phyloP scores from a whole-genome alignment of 2,329 filamentous ascomycete species.

The Aaosphaeria pasadenensis region DNA sequence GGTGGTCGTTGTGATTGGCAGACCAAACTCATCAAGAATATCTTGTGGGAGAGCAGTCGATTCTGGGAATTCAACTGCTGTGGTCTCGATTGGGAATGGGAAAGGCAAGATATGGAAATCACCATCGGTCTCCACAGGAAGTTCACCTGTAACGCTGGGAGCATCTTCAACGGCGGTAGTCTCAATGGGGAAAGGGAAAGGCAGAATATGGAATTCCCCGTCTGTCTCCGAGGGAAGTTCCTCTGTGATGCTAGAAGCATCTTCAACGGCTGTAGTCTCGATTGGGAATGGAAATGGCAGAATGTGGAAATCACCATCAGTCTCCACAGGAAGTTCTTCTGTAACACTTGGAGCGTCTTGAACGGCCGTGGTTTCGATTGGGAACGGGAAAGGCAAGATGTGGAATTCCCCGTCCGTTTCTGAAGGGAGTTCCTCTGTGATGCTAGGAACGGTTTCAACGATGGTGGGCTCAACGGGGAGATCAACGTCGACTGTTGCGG shows the following conservation, averaged over 20 bases:
- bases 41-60: too few relatives aligned
- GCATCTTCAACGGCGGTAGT: neutral
- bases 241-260: too few relatives aligned
- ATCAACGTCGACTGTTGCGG: neutral
- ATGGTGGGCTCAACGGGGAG: neutral
- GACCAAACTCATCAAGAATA: too few relatives aligned
- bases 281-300: neutral
- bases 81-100: neutral
- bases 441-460: neutral
- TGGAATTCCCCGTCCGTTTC: neutral
- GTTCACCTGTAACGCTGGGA: too few relatives aligned
- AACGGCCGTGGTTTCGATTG: neutral
- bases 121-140: too few relatives aligned
- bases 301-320: neutral
- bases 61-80: neutral
- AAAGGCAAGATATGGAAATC: neutral
- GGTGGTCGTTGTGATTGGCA: too few relatives aligned
- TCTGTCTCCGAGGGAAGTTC: too few relatives aligned
- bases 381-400: neutral
- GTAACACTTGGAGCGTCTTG: neutral
- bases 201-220: neutral
- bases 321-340: too few relatives aligned
- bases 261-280: neutral
- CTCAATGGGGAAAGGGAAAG: constrained; percentile 1
- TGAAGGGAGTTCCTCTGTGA: neutral